Percentiles rank a stretch among this genome's conserved stretches.
These are phyloP conservation scores for Fusarium nisikadoi DNA, from an alignment of 2,329 filamentous ascomycete species.

Conservation along the genomic window DNA sequence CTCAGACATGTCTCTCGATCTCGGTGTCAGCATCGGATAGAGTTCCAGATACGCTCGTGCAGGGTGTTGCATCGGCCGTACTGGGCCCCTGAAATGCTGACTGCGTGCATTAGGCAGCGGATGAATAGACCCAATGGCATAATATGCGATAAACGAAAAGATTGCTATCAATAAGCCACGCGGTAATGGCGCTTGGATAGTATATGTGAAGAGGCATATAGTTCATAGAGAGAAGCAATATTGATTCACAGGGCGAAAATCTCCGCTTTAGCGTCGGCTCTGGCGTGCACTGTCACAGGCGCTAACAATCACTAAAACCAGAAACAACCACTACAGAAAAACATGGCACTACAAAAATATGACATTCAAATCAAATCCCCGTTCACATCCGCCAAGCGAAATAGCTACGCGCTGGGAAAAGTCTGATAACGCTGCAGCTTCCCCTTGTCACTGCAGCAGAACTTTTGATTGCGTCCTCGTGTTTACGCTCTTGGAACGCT, in stretches of 20 bases:
- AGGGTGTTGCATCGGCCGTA: neutral
- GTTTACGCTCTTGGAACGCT: neutral
- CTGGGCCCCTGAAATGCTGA: neutral
- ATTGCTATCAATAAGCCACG: neutral
- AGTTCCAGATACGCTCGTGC: constrained; percentile 6
- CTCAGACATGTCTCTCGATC: neutral
- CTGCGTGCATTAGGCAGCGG: neutral
- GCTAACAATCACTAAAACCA: neutral
- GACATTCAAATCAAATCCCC: neutral
- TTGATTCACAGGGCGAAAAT: neutral
- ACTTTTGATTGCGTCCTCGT: constrained; percentile 31
- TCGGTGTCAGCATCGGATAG: neutral
- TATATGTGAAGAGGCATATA: constrained; percentile 2
- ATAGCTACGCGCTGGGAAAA: neutral
- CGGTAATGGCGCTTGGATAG: neutral
- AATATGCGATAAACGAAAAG: neutral
- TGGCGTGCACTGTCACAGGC: neutral
- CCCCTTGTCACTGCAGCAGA: constrained; percentile 4
- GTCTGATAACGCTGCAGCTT: constrained; percentile 10
- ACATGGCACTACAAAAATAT: too few species aligned
- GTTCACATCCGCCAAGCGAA: neutral
- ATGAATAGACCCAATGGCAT: neutral
- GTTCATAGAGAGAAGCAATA: neutral
- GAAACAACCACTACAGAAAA: neutral
- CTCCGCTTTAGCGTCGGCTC: neutral